phyloP scores from a whole-genome alignment of 2,329 filamentous ascomycete genomes.

The Cadophora gregata region DNA sequence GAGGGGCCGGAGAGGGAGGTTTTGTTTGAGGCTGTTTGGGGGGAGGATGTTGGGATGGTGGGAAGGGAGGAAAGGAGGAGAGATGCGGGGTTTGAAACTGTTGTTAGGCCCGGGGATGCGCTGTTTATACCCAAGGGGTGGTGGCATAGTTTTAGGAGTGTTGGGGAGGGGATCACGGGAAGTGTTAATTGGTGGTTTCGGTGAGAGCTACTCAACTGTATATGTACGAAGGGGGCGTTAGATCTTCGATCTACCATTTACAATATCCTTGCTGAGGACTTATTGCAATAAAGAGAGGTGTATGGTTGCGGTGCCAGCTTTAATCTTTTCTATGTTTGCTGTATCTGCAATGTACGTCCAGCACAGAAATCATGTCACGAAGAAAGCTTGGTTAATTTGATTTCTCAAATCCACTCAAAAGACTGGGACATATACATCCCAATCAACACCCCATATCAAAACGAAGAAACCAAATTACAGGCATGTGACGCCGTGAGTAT shows the following conservation, averaged over 20 bases:
- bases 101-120: constrained; percentile 69
- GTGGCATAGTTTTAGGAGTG: constrained; percentile 84
- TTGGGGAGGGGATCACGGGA: constrained; percentile 51
- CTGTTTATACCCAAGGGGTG: constrained; percentile 82
- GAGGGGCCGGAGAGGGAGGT: constrained; percentile 70
- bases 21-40: constrained; percentile 77
- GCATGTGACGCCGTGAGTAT: background rate
- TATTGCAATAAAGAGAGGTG: too few species aligned
- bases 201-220: too few species aligned
- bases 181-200: constrained; percentile 53
- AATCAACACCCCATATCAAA: background rate
- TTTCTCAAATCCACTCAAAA: too few species aligned
- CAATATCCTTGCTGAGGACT: too few species aligned
- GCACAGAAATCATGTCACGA: too few species aligned
- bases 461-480: background rate
- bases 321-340: too few species aligned
- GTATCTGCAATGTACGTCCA: too few species aligned
- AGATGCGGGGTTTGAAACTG: constrained; percentile 45
- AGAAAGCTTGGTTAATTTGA: too few species aligned
- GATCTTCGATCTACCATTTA: too few species aligned
- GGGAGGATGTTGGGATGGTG: constrained; percentile 24
- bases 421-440: background rate
- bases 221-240: too few species aligned
- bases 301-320: too few species aligned
- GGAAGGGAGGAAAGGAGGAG: constrained; percentile 12